Base-by-base conservation (phyloP, 2,329 filamentous ascomycete species). In the Microdochium bolleyi region DNA sequence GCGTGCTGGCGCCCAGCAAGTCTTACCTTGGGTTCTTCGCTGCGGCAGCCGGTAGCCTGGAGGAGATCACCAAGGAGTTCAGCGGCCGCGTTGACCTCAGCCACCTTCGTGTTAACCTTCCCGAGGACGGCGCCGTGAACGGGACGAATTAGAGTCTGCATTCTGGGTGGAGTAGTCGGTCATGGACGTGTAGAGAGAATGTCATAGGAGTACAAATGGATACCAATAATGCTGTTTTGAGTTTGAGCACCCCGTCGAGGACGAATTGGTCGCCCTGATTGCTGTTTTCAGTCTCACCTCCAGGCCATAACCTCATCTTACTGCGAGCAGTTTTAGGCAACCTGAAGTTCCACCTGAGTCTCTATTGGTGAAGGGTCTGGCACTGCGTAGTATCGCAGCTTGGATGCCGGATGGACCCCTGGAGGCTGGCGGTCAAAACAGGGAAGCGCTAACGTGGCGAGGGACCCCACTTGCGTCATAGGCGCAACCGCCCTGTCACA, bases 21-120 rank as follows among this genome's bases (percentile, higher is more conserved):
- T 84, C 88, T 1, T 94, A 89, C 70, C 77, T 96, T 22, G 91
- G 91, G 49, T 92, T 96, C 67, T 80, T 96, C 49, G 90, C 91
- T 30, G 88, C 90, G 2, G 83, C 83, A 51, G 80, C 85, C 2
- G 87, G 87, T 14, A 79, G 84, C 63, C 71, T 92, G 49, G 80
- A 76, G 25, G 41, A 61, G 50, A 55, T 63, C 3, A 61, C 62
- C 49, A 57, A 61, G 54, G 58, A 49, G 11, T 49, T 49, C 48
- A 53, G n/a, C 52, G 58, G 27, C 7, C 52, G 52, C 14, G 37
- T 48, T 27, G 52, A 53, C 19, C 19, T 54, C 24, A 54, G 53
- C 34, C 46, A 54, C 25, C 27, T 49, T n/a, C 48, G 25, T 16
- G 24, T 49, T 8, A n/a, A 7, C 3, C 24, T 49, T 16, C 24